A percentile compares a stretch with the other conserved stretches of the same genome.
Conservation (phyloP, 306 rosid species). For the Vigna mungo region DNA sequence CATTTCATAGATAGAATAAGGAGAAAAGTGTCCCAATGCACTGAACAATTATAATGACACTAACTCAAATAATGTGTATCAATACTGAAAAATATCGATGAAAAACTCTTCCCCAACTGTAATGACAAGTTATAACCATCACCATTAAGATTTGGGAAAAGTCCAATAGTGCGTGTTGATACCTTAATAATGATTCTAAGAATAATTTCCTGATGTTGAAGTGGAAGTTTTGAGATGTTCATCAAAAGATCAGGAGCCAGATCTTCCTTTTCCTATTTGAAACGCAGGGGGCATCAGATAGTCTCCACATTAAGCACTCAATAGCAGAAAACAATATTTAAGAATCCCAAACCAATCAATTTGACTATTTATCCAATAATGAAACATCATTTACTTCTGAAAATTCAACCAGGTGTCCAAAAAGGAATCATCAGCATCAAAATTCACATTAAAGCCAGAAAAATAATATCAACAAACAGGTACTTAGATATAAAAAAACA, state of each 20-base stretch:
- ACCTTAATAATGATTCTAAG: constrained; percentile 83
- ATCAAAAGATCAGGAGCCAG: constrained; percentile 78
- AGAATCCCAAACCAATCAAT: constrained; percentile 22
- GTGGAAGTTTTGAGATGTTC: constrained; percentile 84
- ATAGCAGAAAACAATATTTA: neutral
- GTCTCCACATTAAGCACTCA: constrained; percentile 37
- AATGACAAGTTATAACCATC: neutral
- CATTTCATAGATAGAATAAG: neutral
- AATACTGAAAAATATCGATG: neutral
- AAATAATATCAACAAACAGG: constrained; percentile 20
- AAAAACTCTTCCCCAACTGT: neutral
- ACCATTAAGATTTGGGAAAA: neutral
- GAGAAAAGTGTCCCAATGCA: neutral
- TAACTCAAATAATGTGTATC: neutral
- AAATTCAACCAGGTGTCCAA: constrained; percentile 7
- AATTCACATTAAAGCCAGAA: constrained; percentile 7
- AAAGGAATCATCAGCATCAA: constrained; percentile 27
- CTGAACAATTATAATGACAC: neutral
- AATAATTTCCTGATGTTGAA: constrained; percentile 91
- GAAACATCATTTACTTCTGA: neutral
- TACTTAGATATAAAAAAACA: constrained; percentile 35
- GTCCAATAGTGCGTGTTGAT: constrained; percentile 7
- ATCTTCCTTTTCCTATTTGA: constrained; percentile 74
- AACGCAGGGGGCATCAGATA: constrained; percentile 40
- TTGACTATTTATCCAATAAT: neutral